A percentile compares a stretch with the other conserved stretches of the same genome.
Evolutionary conservation across 768 basidiomycete species (phyloP).

Genomic region (Suillus alpinus): DNA sequence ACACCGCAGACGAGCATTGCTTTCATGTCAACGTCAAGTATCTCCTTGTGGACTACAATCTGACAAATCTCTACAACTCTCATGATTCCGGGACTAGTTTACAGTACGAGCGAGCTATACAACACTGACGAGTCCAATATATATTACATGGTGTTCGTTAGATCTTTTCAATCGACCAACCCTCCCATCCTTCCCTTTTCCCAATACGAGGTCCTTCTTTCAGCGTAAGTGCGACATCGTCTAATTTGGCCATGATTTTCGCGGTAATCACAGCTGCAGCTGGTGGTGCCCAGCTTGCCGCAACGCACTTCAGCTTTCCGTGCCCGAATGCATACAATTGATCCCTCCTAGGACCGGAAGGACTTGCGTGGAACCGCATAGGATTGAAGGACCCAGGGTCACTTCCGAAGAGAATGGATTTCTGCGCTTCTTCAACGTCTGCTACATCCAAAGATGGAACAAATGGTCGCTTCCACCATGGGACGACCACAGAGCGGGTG

Average conservation of each 20-base stretch:
- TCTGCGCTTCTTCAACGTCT: conserved; percentile 17
- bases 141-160: not conserved
- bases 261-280: conserved; percentile 44
- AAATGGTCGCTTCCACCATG: conserved; percentile 6
- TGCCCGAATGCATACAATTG: conserved; percentile 43
- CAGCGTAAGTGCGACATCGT: conserved; percentile 21
- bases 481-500: conserved; percentile 22
- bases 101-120: not conserved
- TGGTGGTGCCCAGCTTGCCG: conserved; percentile 48
- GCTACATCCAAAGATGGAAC: conserved; percentile 17
- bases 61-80: not conserved
- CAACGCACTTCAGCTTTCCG: conserved; percentile 42
- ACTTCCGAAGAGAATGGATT: conserved; percentile 40
- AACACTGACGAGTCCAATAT: not conserved
- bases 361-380: conserved; percentile 25
- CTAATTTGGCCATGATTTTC: conserved; percentile 31
- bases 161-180: conserved; percentile 27
- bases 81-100: not conserved
- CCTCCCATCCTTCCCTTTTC: conserved; percentile 41
- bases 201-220: conserved; percentile 31
- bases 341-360: conserved; percentile 18
- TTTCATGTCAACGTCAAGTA: not conserved
- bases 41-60: not conserved
- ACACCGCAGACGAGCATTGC: not conserved
- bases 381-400: conserved; percentile 35